Conservation (phyloP, 148 eudicot species). For the Heliosperma pusillum region DNA sequence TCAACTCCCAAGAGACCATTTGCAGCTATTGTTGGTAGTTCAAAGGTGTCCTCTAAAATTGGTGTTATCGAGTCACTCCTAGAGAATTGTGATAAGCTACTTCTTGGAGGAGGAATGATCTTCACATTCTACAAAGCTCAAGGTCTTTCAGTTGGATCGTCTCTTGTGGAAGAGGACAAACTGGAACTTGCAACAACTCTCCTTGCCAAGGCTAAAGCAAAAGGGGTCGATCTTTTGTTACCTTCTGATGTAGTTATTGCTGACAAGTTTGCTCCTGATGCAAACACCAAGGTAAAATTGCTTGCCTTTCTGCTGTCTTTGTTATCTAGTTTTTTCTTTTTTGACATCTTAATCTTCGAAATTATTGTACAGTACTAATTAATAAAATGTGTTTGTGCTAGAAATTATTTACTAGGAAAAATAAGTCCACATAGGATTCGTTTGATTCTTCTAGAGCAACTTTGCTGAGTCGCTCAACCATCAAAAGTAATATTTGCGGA, state of each 20-base stretch:
- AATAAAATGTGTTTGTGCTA: not conserved
- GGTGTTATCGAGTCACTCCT: slow-evolving; percentile 83
- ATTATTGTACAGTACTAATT: not conserved
- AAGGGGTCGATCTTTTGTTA: slow-evolving; percentile 71
- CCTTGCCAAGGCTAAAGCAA: slow-evolving; percentile 79
- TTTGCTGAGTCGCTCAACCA: not conserved
- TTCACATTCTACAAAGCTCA: slow-evolving; percentile 90
- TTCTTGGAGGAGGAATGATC: slow-evolving; percentile 95
- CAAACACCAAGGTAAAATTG: slow-evolving; percentile 77
- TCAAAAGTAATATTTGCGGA: not conserved
- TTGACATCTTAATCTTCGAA: not conserved
- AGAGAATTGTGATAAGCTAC: slow-evolving; percentile 75
- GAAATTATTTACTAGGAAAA: not conserved
- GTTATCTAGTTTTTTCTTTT: no score
- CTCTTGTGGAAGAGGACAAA: slow-evolving; percentile 85
- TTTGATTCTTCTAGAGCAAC: not conserved
- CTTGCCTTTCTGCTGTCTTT: not conserved
- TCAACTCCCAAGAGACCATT: slow-evolving; percentile 83
- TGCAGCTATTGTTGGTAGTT: slow-evolving; percentile 92
- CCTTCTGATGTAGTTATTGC: slow-evolving; percentile 85
- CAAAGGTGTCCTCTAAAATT: slow-evolving; percentile 81
- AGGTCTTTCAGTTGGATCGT: slow-evolving; percentile 85
- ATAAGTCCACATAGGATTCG: not conserved
- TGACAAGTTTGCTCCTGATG: slow-evolving; percentile 94
- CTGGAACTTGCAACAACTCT: slow-evolving; percentile 77